Evolutionary conservation across 2,329 filamentous ascomycete species (phyloP), one percentile per base, ranked within the genome.

Genomic region (Gremmenia infestans): DNA sequence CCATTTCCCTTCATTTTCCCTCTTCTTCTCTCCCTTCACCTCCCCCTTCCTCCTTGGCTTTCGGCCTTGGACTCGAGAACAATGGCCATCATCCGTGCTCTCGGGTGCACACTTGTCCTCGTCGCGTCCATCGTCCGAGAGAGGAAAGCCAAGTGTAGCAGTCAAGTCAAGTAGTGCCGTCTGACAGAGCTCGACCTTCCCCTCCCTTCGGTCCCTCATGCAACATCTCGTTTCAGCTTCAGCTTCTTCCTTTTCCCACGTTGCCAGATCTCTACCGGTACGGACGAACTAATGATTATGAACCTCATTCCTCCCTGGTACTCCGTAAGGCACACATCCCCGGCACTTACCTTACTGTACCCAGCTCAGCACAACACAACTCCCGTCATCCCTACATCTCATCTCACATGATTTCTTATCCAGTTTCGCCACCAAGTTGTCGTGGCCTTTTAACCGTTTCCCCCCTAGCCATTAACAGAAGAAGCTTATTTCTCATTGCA

Each of bases 391-490:
- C 19, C 45, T 51, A 17, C 14, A 40, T 40, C 19, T 19, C 19
- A 22, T 22, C 22, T 4, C 22, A 22, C 22, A 22, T 22, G 22
- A 22, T 22, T 45, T 36, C 19, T 43, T 19, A 23, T 45, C 12
- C 42, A 19, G n/a, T 48, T 57, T 54, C 48, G 55, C 55, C 55
- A 54, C 55, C 28, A 36, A 36, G 19, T 45, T 45, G 42, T 45
- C 42, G 42, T 25, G 42, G 42, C 42, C 42, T 45, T 45, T 45
- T 45, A n/a, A n/a, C 42, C n/a, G 25, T 7, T 23, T 43, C 40
- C 40, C 12, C 12, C 6, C 15, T 48, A 55, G 35, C 45, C n/a
- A 28, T 15, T 32, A 22, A 45, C 23, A 45, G 42, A 45, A 22
- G 11, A 45, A 45, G 42, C 42, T 45, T 45, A 22, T 19, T 19